Percentiles rank a stretch among this genome's conserved stretches.
These are phyloP conservation scores for Psidium guajava DNA, from an alignment of 345 rosid species.

Conservation along the genomic window DNA sequence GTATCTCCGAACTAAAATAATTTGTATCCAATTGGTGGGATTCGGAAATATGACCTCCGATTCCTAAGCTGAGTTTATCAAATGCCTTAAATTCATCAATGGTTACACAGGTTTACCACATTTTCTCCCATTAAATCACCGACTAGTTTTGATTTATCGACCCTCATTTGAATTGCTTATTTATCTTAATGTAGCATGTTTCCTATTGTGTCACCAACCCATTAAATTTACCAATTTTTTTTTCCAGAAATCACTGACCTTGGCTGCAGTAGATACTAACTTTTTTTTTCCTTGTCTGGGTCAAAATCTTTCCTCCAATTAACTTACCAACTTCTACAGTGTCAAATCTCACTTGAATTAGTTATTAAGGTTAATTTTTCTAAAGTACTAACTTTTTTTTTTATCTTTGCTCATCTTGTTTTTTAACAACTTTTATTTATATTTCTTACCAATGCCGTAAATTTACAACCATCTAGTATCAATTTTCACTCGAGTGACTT, in stretches of 20 bases:
- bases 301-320: not conserved
- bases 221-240: not conserved
- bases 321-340: not conserved
- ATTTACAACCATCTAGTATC: not conserved
- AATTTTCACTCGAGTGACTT: not conserved
- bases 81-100: too few species aligned
- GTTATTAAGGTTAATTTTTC: not conserved
- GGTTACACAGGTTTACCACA: too few species aligned
- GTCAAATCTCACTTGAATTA: not conserved
- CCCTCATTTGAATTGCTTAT: not conserved
- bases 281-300: not conserved
- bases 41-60: too few species aligned
- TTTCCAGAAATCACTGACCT: not conserved
- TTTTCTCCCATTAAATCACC: too few species aligned
- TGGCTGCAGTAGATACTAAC: not conserved
- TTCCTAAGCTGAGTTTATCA: too few species aligned
- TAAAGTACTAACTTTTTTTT: not conserved
- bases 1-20: too few species aligned
- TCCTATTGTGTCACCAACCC: not conserved
- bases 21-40: too few species aligned
- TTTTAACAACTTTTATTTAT: not conserved
- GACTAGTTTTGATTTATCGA: too few species aligned
- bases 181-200: fast-evolving
- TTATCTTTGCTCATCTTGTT: not conserved
- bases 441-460: not conserved